Evolutionary conservation across 345 rosid species (phyloP).

Genomic region (Pistacia atlantica): DNA sequence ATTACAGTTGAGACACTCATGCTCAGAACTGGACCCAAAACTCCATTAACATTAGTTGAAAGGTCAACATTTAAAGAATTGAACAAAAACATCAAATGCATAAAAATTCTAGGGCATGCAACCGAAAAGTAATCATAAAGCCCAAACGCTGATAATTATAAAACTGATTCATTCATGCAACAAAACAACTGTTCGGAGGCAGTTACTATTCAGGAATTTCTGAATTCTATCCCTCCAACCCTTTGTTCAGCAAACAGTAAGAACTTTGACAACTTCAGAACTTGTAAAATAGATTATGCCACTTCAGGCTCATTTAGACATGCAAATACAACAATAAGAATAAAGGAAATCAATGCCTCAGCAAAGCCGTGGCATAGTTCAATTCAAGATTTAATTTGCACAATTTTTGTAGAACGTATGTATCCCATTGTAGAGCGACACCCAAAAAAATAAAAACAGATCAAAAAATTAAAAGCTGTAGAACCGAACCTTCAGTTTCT

Average conservation of each 20-base stretch:
- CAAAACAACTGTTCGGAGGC: neutral
- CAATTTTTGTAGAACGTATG: neutral
- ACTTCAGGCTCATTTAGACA: neutral
- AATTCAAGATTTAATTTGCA: neutral
- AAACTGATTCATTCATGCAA: neutral
- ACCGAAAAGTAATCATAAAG: conserved; percentile 15
- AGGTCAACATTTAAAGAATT: neutral
- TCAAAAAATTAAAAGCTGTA: neutral
- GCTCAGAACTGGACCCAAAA: conserved; percentile 49
- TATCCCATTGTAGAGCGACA: neutral
- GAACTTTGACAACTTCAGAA: conserved; percentile 12
- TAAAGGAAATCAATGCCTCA: neutral
- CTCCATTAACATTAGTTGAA: conserved; percentile 14
- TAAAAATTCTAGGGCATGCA: conserved; percentile 7
- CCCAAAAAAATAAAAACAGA: neutral
- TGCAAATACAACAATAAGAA: neutral
- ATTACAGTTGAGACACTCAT: conserved; percentile 34
- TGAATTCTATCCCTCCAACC: neutral
- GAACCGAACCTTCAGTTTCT: conserved; percentile 70
- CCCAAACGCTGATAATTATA: neutral
- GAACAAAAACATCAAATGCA: neutral
- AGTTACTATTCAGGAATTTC: conserved; percentile 1
- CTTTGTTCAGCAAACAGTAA: conserved; percentile 4
- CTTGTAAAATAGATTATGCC: neutral
- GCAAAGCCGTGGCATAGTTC: conserved; percentile 12